Evolutionary conservation across 1,139 yeast genomes (phyloP), one percentile per base, ranked within the genome.

Genomic region (Sugiyamaella xylanicola): DNA sequence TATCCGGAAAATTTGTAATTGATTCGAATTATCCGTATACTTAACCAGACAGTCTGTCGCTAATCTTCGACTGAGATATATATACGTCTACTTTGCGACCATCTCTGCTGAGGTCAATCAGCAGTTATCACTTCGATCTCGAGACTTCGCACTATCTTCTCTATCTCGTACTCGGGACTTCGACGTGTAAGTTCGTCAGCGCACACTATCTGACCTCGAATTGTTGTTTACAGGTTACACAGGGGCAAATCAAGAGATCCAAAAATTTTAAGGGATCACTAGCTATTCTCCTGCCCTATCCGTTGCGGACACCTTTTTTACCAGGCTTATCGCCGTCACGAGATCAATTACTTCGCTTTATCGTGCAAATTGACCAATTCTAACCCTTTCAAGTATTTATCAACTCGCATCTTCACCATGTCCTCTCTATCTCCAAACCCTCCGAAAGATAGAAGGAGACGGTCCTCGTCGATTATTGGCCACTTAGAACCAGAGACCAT

Each of bases 401-500:
- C 9, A 25, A 25, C 11, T 25, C 32, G 9, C 32, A 25, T 32
- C 16, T 41, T 29, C 13, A 41, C 21, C 5, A 46, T 37, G 52
- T 40, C 46, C 2, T 42, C 53, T 32, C 37, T 50, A n/a, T 42
- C 53, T 4, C 53, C 53, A 11, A 35, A 42, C 20, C 53, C 48
- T 11, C 48, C 48, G 7, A 50, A 50, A 43, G 53, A 50, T 16
- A 60, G 65, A 42, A 65, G 76, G 45, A 71, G 88, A 63, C 77
- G 90, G 53, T 83, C 88, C 2, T 82, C 87, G 8, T 79, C 86
- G 39, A 78, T 86, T 57, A 88, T 93, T 63, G 72, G 75, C 54
- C 97, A 91, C 68, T 87, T 93, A 58, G 95, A 89, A 69, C 96
- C 96, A 20, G 98, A 93, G 68, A 86, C 92, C 15, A 82, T 88